phyloP scores from a whole-genome alignment of 1,139 yeast genomes.

The Candida freyschussii region DNA sequence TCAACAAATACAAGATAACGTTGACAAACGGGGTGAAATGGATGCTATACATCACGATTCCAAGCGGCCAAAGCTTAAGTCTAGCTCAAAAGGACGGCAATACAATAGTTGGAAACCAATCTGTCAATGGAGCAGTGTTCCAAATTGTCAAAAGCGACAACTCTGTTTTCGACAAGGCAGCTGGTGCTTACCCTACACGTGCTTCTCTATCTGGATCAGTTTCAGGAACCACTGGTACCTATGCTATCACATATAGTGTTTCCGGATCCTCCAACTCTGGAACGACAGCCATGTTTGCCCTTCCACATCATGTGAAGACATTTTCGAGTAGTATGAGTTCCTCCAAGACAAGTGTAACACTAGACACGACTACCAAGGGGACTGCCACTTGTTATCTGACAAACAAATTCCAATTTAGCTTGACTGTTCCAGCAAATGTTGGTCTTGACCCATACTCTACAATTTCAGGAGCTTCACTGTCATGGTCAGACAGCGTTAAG shows the following conservation, averaged over 20 bases:
- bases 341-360: conserved; percentile 32
- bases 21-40: conserved; percentile 40
- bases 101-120: conserved; percentile 40
- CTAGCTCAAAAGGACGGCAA: conserved; percentile 47
- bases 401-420: conserved; percentile 40
- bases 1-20: conserved; percentile 37
- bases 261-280: conserved; percentile 34
- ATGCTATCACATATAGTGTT: conserved; percentile 33
- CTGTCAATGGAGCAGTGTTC: conserved; percentile 32
- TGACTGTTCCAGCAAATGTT: conserved; percentile 44
- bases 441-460: conserved; percentile 59
- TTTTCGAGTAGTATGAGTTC: conserved; percentile 28
- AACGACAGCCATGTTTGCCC: conserved; percentile 42
- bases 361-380: conserved; percentile 71
- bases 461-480: conserved; percentile 30
- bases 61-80: conserved; percentile 32
- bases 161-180: conserved; percentile 46
- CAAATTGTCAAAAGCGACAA: conserved; percentile 39
- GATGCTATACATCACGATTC: conserved; percentile 42
- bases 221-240: conserved; percentile 27
- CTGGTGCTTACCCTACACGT: conserved; percentile 42
- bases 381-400: conserved; percentile 55
- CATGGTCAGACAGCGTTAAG: conserved; percentile 39
- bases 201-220: conserved; percentile 28
- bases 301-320: conserved; percentile 64